Conservation (phyloP, 306 rosid species). For the Heteromeles arbutifolia region DNA sequence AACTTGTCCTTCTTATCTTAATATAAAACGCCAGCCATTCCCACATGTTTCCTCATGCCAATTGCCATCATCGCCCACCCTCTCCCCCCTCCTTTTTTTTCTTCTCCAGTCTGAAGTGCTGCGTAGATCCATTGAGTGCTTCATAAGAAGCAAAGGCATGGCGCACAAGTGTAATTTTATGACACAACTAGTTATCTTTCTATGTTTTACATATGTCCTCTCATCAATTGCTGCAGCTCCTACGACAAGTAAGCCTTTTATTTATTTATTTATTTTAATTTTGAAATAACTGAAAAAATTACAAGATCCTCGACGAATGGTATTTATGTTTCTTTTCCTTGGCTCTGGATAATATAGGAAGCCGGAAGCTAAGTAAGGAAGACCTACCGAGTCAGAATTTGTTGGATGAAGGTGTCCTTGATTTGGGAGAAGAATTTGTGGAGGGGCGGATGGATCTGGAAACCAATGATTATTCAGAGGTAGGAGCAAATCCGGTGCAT, state of each 20-base stretch:
- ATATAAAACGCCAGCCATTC: neutral
- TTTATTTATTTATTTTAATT: too few species aligned
- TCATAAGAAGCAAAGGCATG: neutral
- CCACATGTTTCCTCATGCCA: neutral
- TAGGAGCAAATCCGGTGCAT: conserved; percentile 26
- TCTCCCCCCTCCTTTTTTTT: neutral
- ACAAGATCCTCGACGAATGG: neutral
- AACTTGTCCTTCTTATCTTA: neutral
- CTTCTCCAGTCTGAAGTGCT: neutral
- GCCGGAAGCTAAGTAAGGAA: neutral
- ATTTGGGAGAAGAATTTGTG: conserved; percentile 1
- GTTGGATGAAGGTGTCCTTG: neutral
- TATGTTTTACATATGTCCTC: neutral
- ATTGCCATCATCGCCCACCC: neutral
- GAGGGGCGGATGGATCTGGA: conserved; percentile 17
- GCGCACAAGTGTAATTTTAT: neutral
- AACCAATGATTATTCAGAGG: conserved; percentile 9
- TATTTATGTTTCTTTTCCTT: neutral
- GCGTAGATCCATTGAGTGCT: neutral
- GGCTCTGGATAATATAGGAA: neutral
- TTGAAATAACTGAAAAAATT: too few species aligned
- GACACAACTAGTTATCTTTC: neutral
- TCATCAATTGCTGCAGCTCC: neutral
- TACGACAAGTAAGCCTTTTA: neutral
- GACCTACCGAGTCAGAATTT: neutral